phyloP scores from a whole-genome alignment of 805 yeast species.

The Myxozyma sirexii region DNA sequence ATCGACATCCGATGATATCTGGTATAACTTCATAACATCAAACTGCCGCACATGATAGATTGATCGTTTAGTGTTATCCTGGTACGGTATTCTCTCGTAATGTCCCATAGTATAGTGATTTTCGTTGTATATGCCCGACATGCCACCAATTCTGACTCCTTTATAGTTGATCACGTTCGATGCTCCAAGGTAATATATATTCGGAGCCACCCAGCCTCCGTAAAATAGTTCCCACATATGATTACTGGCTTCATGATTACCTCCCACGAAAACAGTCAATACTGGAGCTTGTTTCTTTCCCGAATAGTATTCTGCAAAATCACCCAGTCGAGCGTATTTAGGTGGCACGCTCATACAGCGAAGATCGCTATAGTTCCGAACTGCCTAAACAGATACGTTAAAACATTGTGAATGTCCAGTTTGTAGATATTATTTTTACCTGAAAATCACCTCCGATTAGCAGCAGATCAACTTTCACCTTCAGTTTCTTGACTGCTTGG shows the following conservation, averaged over 20 bases:
- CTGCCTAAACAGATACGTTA: no score
- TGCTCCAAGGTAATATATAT: constrained; percentile 81
- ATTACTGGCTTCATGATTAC: constrained; percentile 90
- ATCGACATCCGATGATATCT: constrained; percentile 50
- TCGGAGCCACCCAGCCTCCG: constrained; percentile 95
- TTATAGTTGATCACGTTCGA: constrained; percentile 71
- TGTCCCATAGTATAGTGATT: constrained; percentile 51
- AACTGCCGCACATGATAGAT: constrained; percentile 73
- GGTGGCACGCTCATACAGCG: constrained; percentile 73
- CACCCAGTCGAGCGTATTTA: constrained; percentile 76
- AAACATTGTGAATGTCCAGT: no score
- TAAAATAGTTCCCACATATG: constrained; percentile 68
- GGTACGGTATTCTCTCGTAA: constrained; percentile 54
- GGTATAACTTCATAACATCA: constrained; percentile 57
- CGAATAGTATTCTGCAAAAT: constrained; percentile 71
- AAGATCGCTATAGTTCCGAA: constrained; percentile 66
- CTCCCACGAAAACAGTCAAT: constrained; percentile 83
- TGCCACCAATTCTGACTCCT: constrained; percentile 77
- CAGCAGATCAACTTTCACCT: constrained; percentile 55
- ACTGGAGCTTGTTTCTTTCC: constrained; percentile 69
- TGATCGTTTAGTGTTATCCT: constrained; percentile 52
- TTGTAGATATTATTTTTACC: no score
- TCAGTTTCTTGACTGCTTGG: constrained; percentile 37
- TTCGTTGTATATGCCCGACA: constrained; percentile 79
- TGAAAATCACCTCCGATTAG: constrained; percentile 85